phyloP scores from a whole-genome alignment of 2,329 filamentous ascomycete genomes.

The Erysiphe neolycopersici region DNA sequence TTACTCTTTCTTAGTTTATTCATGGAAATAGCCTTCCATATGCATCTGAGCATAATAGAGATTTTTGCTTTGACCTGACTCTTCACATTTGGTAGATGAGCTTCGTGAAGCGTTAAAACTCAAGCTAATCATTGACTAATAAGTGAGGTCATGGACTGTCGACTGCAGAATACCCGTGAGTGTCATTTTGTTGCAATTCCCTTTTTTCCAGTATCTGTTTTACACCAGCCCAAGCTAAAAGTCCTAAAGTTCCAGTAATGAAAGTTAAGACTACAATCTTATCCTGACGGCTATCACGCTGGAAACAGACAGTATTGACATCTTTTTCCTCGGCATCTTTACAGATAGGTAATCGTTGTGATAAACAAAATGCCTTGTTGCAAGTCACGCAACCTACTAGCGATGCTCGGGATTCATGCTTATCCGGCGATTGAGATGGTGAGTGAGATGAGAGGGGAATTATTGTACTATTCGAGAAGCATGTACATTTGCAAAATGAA shows the following conservation, averaged over 20 bases:
- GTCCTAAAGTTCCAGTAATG: conserved; percentile 27
- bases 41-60: too few relatives aligned
- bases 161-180: too few relatives aligned
- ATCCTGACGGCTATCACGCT: conserved; percentile 40
- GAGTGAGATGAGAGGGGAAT: conserved; percentile 23
- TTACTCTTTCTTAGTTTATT: too few relatives aligned
- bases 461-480: conserved; percentile 42
- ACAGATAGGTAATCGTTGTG: conserved; percentile 32
- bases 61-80: too few relatives aligned
- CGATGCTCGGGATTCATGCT: conserved; percentile 12
- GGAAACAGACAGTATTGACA: conserved; percentile 35
- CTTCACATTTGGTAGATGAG: too few relatives aligned
- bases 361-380: conserved; percentile 36
- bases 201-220: conserved; percentile 21
- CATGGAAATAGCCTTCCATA: too few relatives aligned
- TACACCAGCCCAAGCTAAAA: conserved; percentile 32
- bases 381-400: conserved; percentile 29
- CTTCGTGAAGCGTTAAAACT: too few relatives aligned
- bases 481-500: conserved; percentile 44
- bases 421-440: conserved; percentile 3
- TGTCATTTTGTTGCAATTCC: conserved; percentile 2
- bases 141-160: too few relatives aligned
- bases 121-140: too few relatives aligned
- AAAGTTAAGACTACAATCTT: conserved; percentile 39
- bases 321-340: conserved; percentile 36